Evolutionary conservation across 2,329 filamentous ascomycete genomes (phyloP).

Genomic region (Acephala macrosclerotiorum): DNA sequence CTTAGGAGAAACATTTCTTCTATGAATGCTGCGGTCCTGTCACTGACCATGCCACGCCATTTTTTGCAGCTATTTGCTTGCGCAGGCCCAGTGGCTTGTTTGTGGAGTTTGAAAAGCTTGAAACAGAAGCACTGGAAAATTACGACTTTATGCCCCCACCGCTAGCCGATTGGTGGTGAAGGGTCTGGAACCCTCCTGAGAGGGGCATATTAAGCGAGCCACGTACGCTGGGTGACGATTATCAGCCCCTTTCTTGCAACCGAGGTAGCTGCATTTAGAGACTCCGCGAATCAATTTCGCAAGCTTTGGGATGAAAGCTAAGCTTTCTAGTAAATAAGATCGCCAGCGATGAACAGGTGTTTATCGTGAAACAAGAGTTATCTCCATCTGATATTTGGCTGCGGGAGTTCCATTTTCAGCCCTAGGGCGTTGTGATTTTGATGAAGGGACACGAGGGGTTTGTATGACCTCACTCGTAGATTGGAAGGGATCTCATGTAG

Average conservation of each 20-base stretch:
- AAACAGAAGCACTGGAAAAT: slow-evolving; percentile 10
- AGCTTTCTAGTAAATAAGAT: background rate
- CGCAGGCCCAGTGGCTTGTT: slow-evolving; percentile 2
- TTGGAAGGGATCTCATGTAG: background rate
- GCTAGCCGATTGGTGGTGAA: background rate
- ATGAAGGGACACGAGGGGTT: background rate
- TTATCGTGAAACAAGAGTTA: background rate
- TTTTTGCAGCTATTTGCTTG: slow-evolving; percentile 1
- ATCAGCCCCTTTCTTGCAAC: background rate
- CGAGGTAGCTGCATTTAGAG: background rate
- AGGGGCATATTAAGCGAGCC: background rate
- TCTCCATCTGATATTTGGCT: background rate
- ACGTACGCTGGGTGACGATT: slow-evolving; percentile 4
- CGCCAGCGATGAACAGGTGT: background rate
- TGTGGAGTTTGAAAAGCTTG: slow-evolving; percentile 10
- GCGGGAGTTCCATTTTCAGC: background rate
- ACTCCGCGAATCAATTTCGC: background rate
- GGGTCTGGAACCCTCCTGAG: background rate
- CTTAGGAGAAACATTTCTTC: background rate
- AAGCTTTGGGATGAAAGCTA: background rate
- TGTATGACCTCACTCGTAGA: background rate
- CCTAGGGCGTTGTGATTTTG: background rate
- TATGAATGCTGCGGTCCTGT: background rate
- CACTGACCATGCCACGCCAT: background rate
- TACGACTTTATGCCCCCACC: slow-evolving; percentile 5